These are phyloP conservation scores for Sordaria brevicollis DNA, from an alignment of 495 filamentous ascomycete genomes.

Conservation along the genomic window DNA sequence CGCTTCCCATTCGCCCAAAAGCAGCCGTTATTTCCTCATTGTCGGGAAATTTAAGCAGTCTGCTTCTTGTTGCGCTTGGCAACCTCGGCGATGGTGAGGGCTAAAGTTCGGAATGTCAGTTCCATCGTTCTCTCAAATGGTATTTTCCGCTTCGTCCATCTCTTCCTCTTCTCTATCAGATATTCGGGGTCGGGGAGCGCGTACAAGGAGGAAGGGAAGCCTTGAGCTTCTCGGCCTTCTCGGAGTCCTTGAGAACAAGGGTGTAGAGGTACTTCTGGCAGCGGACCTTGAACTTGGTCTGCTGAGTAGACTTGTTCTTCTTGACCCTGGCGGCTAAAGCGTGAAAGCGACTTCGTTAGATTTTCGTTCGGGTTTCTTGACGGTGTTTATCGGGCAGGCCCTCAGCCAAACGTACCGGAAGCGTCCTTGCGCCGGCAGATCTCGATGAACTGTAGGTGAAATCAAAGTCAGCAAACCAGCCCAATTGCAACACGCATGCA, in stretches of 20 bases:
- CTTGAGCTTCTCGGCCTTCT: constrained; percentile 99
- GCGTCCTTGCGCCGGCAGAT: constrained; percentile 98
- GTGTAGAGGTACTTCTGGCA: constrained; percentile 93
- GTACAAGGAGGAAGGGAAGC: constrained; percentile 93
- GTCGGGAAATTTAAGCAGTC: neutral
- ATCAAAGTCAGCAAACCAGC: constrained; percentile 18
- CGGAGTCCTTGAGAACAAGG: constrained; percentile 89
- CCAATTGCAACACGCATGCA: neutral
- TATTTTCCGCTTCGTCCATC: neutral
- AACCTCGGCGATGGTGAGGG: constrained; percentile 38
- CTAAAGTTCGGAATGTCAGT: constrained; percentile 13
- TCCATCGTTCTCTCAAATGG: neutral
- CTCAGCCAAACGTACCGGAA: constrained; percentile 57
- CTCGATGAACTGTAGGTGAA: constrained; percentile 79
- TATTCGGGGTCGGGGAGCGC: constrained; percentile 16
- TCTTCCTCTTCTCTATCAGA: neutral
- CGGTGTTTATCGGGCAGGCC: neutral
- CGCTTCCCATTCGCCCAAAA: neutral
- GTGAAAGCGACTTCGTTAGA: constrained; percentile 26
- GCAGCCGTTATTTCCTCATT: neutral
- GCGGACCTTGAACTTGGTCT: constrained; percentile 99
- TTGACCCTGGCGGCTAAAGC: constrained; percentile 85
- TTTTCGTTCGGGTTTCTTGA: constrained; percentile 1
- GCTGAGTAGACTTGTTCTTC: constrained; percentile 74
- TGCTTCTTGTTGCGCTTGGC: constrained; percentile 32